phyloP scores from a whole-genome alignment of 176 grass and related monocot species.

The Ampelocalamus luodianensis region DNA sequence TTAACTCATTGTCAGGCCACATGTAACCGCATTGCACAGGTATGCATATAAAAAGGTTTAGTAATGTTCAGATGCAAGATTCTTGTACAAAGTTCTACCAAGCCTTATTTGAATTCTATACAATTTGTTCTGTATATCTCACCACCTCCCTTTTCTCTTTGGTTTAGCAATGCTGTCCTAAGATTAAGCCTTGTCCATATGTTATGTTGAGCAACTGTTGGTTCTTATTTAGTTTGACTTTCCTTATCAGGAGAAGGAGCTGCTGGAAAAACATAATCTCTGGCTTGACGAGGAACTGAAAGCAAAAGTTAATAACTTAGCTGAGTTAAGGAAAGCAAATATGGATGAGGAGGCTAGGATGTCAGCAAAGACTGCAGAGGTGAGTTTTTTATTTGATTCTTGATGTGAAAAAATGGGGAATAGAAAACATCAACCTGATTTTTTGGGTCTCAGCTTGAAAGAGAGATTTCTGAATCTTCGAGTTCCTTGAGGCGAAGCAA shows the following conservation, averaged over 20 bases:
- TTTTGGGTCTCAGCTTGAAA: constrained; percentile 74
- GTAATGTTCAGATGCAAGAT: constrained; percentile 3
- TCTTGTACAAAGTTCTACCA: constrained; percentile 24
- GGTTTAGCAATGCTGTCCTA: constrained; percentile 25
- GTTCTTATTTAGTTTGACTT: constrained; percentile 33
- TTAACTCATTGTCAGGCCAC: constrained; percentile 67
- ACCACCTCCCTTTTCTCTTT: constrained; percentile 1
- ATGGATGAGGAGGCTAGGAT: constrained; percentile 82
- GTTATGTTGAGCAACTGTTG: background rate
- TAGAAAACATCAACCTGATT: constrained; percentile 11
- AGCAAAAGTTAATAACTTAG: constrained; percentile 65
- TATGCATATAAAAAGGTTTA: constrained; percentile 40
- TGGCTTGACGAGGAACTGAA: constrained; percentile 88
- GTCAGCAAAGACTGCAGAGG: constrained; percentile 81
- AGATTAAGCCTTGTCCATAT: constrained; percentile 2
- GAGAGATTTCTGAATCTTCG: constrained; percentile 74
- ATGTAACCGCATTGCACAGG: constrained; percentile 78
- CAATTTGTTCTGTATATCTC: background rate
- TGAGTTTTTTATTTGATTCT: constrained; percentile 39
- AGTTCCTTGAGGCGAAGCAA: constrained; percentile 72
- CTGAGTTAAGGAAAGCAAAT: constrained; percentile 71
- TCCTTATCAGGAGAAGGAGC: constrained; percentile 79
- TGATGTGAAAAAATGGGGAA: constrained; percentile 17
- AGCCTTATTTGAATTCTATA: constrained; percentile 11
- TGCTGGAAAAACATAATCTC: constrained; percentile 81